Evolutionary conservation across 805 yeast species (phyloP).

Genomic region (Alloascoidea hylecoeti): DNA sequence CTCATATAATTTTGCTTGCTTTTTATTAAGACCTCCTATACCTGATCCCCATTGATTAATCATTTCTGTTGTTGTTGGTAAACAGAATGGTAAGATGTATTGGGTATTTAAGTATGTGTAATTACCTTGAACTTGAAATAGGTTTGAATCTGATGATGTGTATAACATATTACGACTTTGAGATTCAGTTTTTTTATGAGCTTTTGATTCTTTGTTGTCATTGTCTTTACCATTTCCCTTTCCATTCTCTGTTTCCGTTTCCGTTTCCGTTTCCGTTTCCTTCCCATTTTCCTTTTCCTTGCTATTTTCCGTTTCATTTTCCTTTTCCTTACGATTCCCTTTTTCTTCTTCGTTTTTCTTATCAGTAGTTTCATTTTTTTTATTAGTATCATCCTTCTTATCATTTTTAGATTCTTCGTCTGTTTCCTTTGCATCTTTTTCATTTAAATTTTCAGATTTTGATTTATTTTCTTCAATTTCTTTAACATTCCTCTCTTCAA

Average conservation of each 20-base stretch:
- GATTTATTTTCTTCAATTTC: constrained; percentile 5
- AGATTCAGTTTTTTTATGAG: neutral
- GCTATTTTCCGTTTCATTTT: constrained; percentile 4
- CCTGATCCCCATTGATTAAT: constrained; percentile 70
- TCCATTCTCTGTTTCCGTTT: neutral
- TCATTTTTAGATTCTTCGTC: neutral
- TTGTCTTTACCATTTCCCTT: constrained; percentile 6
- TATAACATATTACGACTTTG: neutral
- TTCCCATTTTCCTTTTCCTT: constrained; percentile 4
- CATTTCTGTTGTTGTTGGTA: constrained; percentile 67
- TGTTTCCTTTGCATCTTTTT: neutral
- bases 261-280: constrained; percentile 6
- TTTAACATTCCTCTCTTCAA: constrained; percentile 15
- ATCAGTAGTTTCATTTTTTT: constrained; percentile 1
- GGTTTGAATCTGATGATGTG: neutral
- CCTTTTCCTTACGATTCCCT: constrained; percentile 8
- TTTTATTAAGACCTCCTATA: constrained; percentile 40
- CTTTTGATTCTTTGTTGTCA: neutral
- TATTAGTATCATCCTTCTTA: neutral
- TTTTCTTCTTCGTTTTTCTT: constrained; percentile 5
- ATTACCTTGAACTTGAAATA: neutral
- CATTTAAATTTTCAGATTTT: constrained; percentile 3
- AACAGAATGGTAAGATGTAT: constrained; percentile 29
- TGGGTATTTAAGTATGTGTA: constrained; percentile 19
- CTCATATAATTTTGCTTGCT: constrained; percentile 41